Percentiles rank a stretch among this genome's conserved stretches.
Evolutionary conservation across 805 yeast species (phyloP).

Genomic region (Saccharomycopsis sp.): DNA sequence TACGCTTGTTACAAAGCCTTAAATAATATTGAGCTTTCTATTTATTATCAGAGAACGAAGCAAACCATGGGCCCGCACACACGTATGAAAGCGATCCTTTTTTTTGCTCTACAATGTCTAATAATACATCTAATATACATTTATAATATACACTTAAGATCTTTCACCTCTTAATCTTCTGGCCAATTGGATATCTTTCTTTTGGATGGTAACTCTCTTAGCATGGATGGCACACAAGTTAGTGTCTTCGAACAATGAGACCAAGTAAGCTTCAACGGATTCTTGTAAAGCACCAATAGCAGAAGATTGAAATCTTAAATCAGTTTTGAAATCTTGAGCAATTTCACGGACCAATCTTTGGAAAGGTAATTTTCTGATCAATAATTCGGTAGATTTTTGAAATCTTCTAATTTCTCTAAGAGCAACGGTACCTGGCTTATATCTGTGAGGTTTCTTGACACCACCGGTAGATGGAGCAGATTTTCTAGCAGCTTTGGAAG

Average conservation of each 20-base stretch:
- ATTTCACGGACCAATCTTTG: conserved; percentile 95
- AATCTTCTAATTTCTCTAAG: conserved; percentile 95
- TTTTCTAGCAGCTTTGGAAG: conserved; percentile 89
- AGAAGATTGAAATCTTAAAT: conserved; percentile 92
- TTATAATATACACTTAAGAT: conserved; percentile 40
- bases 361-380: conserved; percentile 95
- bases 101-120: too few relatives aligned
- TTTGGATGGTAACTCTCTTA: conserved; percentile 97
- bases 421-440: conserved; percentile 96
- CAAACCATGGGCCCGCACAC: too few relatives aligned
- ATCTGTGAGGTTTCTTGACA: conserved; percentile 93
- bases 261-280: conserved; percentile 97
- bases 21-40: too few relatives aligned
- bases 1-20: too few relatives aligned
- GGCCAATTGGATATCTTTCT: conserved; percentile 96
- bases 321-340: conserved; percentile 90
- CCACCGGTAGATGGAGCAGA: conserved; percentile 90
- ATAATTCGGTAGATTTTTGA: conserved; percentile 91
- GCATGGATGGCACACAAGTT: conserved; percentile 98
- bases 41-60: too few relatives aligned
- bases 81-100: too few relatives aligned
- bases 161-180: conserved; percentile 97
- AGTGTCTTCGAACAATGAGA: conserved; percentile 94
- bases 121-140: background rate
- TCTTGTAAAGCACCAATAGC: conserved; percentile 98